Conservation (phyloP, 2,329 filamentous ascomycete species). For the Xylaria hypoxylon region DNA sequence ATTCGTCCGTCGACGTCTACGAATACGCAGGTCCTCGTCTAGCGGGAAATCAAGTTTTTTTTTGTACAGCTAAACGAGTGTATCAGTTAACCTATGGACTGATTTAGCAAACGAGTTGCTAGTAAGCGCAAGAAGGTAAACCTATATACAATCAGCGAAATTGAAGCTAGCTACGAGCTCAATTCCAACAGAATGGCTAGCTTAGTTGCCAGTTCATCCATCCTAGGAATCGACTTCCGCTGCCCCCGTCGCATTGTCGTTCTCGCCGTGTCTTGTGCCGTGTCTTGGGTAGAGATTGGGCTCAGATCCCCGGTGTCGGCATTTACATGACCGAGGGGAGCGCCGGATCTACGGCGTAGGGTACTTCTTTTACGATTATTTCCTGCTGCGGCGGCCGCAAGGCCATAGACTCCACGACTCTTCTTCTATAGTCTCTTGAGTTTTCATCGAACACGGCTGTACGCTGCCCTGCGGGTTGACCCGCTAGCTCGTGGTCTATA, state of each 20-base stretch:
- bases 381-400: slow-evolving; percentile 38
- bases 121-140: slow-evolving; percentile 23
- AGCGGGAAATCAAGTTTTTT: background rate
- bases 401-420: slow-evolving; percentile 15
- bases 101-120: background rate
- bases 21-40: background rate
- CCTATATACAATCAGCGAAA: background rate
- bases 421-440: background rate
- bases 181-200: slow-evolving; percentile 30
- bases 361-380: slow-evolving; percentile 41
- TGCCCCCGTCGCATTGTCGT: slow-evolving; percentile 2
- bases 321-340: slow-evolving; percentile 12
- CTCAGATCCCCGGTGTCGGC: slow-evolving; percentile 41
- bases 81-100: slow-evolving; percentile 9
- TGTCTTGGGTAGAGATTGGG: slow-evolving; percentile 24
- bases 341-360: slow-evolving; percentile 36
- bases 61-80: background rate
- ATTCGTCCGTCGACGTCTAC: background rate
- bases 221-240: background rate
- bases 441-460: background rate
- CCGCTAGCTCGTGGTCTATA: slow-evolving; percentile 32
- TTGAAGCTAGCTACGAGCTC: slow-evolving; percentile 7
- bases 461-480: background rate
- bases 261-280: background rate
- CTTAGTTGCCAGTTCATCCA: background rate